phyloP scores from a whole-genome alignment of 2,329 filamentous ascomycete genomes.

The Colletotrichum caudatum region DNA sequence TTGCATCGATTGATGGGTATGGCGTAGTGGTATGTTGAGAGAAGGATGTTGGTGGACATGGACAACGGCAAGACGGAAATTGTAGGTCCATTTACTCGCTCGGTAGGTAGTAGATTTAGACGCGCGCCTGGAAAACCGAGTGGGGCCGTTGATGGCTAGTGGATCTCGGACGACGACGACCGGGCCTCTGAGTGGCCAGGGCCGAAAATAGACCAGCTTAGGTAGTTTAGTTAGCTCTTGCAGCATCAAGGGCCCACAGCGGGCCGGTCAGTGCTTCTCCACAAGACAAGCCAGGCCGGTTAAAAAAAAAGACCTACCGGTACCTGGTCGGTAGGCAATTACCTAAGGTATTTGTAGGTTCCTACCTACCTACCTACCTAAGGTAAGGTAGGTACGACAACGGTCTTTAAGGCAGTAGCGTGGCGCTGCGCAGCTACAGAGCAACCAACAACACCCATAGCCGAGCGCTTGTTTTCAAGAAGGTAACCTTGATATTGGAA shows the following conservation, averaged over 20 bases:
- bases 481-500: too few relatives aligned
- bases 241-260: constrained; percentile 13
- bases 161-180: not conserved
- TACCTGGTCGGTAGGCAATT: too few relatives aligned
- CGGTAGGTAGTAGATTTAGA: constrained; percentile 34
- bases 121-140: constrained; percentile 38
- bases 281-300: not conserved
- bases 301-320: too few relatives aligned
- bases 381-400: not conserved
- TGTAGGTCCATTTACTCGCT: constrained; percentile 14
- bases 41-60: not conserved
- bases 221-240: not conserved
- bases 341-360: too few relatives aligned
- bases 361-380: too few relatives aligned
- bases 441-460: not conserved
- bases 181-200: constrained; percentile 30
- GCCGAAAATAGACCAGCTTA: constrained; percentile 30
- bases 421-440: not conserved
- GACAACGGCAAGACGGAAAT: constrained; percentile 22
- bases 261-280: constrained; percentile 35
- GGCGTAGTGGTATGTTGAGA: not conserved
- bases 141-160: constrained; percentile 17
- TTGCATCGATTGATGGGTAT: not conserved
- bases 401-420: not conserved
- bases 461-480: constrained; percentile 8